phyloP scores from a whole-genome alignment of 495 filamentous ascomycete species.

The Pseudomonodictys pantanalensis region DNA sequence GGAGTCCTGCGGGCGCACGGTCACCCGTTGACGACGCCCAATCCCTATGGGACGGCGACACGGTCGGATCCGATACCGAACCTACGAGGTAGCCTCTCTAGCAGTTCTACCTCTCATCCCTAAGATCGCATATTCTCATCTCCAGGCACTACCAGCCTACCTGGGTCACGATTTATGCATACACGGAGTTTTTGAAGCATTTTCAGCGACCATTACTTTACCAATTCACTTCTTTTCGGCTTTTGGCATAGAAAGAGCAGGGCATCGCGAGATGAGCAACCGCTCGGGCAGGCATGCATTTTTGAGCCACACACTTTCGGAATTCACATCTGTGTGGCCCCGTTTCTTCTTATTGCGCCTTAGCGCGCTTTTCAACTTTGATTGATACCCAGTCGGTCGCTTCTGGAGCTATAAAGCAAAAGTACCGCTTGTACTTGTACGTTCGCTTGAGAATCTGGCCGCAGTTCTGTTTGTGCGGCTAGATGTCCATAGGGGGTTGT shows the following conservation, averaged over 20 bases:
- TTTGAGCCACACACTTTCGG: not conserved
- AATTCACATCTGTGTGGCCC: not conserved
- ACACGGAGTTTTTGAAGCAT: constrained; percentile 7
- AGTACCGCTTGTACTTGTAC: constrained; percentile 9
- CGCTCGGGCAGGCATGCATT: not conserved
- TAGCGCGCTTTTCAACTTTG: not conserved
- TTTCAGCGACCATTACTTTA: not conserved
- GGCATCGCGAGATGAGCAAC: not conserved
- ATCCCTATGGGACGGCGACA: constrained; percentile 60
- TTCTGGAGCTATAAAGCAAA: constrained; percentile 9
- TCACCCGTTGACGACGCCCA: constrained; percentile 62
- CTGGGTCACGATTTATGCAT: constrained; percentile 31
- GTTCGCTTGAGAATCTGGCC: constrained; percentile 10
- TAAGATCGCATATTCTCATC: not conserved
- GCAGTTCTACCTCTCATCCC: constrained; percentile 1
- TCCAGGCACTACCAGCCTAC: not conserved
- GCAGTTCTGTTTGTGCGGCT: not conserved
- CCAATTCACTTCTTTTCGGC: not conserved
- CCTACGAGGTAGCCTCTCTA: constrained; percentile 5
- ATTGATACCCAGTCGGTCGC: constrained; percentile 25
- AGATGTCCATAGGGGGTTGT: not conserved
- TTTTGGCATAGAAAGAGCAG: constrained; percentile 5
- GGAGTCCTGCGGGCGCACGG: constrained; percentile 41
- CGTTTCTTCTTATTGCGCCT: not conserved
- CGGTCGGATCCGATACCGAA: constrained; percentile 50